Evolutionary conservation across 768 basidiomycete species (phyloP).

Genomic region (Termitomyces sp.): DNA sequence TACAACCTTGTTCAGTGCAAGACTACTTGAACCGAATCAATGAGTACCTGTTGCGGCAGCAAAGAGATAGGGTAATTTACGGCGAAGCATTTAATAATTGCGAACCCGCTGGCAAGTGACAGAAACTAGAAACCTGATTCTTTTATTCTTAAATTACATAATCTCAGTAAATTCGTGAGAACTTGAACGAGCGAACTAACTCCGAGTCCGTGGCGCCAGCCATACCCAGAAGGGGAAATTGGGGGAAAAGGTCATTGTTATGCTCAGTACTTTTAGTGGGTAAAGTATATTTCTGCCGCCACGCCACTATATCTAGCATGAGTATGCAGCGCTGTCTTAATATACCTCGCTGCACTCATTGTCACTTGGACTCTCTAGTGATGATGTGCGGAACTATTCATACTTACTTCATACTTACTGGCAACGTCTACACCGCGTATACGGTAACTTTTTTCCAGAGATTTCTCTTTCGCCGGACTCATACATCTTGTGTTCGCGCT

Average conservation of each 20-base stretch:
- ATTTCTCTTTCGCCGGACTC: not conserved
- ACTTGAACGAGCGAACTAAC: no score
- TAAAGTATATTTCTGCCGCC: not conserved
- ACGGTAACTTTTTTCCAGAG: not conserved
- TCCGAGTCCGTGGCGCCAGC: not conserved
- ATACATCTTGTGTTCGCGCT: not conserved
- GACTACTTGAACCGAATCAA: not conserved
- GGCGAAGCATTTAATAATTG: conserved; percentile 22
- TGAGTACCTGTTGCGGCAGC: conserved; percentile 51
- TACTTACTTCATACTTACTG: no score
- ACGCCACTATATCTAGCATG: not conserved
- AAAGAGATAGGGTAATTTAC: conserved; percentile 44
- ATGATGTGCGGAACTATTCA: not conserved
- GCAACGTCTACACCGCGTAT: not conserved
- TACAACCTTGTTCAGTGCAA: conserved; percentile 18
- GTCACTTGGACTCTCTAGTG: not conserved
- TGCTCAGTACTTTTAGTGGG: not conserved
- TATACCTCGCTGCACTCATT: no score
- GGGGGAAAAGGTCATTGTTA: no score
- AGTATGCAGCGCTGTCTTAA: no score
- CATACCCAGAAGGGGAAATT: no score
- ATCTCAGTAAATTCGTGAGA: not conserved
- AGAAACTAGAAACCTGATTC: not conserved
- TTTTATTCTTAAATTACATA: not conserved
- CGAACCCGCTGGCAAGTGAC: not conserved